Evolutionary conservation across 805 yeast genomes (phyloP).

Genomic region (Starmerella sp.): DNA sequence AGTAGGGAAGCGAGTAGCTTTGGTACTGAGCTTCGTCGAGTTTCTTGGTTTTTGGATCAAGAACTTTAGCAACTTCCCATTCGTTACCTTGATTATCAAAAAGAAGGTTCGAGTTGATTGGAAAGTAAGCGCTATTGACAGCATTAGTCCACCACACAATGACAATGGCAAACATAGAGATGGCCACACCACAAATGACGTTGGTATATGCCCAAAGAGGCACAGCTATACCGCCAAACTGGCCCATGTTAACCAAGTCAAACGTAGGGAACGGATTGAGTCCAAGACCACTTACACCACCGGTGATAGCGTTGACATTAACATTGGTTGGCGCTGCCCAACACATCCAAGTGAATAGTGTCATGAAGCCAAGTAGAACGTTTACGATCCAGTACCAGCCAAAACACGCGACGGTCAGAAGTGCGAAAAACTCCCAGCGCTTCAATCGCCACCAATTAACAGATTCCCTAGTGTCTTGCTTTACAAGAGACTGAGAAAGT

Average conservation of each 20-base stretch:
- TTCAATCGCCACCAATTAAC: conserved; percentile 52
- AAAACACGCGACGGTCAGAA: conserved; percentile 35
- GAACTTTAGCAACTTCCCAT: conserved; percentile 39
- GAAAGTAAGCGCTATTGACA: conserved; percentile 41
- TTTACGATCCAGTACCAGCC: conserved; percentile 58
- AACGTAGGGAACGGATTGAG: not conserved
- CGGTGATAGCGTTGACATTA: conserved; percentile 49
- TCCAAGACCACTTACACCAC: conserved; percentile 37
- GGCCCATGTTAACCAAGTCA: not conserved
- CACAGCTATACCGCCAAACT: not conserved
- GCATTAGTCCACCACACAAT: conserved; percentile 37
- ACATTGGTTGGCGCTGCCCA: conserved; percentile 47
- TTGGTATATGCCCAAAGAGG: not conserved
- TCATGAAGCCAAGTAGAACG: conserved; percentile 48
- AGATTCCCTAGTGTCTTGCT: not conserved
- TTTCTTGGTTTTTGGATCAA: conserved; percentile 35
- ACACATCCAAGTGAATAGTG: conserved; percentile 48
- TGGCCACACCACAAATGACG: conserved; percentile 8
- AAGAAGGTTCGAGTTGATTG: conserved; percentile 36
- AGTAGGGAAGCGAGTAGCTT: conserved; percentile 57
- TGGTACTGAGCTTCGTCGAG: conserved; percentile 40
- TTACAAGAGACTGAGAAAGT: conserved; percentile 37
- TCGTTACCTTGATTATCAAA: conserved; percentile 17
- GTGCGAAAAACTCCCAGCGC: conserved; percentile 39
- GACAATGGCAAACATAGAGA: conserved; percentile 26